Percentiles rank a stretch among this genome's conserved stretches.
phyloP scores from a whole-genome alignment of 2,329 filamentous ascomycete species.

The Venturia carpophila region DNA sequence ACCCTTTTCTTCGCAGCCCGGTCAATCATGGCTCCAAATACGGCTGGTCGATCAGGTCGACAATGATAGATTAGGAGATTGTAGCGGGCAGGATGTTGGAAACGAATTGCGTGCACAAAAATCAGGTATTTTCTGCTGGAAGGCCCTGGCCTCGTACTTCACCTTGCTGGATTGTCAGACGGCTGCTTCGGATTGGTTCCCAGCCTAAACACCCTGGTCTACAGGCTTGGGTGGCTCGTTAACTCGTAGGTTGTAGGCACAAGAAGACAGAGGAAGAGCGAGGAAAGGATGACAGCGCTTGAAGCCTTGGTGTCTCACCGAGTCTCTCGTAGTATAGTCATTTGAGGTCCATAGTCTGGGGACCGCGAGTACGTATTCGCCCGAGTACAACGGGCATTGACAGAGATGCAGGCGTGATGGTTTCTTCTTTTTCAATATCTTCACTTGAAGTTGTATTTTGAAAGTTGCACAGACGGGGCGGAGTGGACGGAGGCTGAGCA shows the following conservation, averaged over 20 bases:
- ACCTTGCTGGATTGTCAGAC: neutral
- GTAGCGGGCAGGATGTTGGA: neutral
- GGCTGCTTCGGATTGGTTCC: neutral
- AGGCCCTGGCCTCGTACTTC: neutral
- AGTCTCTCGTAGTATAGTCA: too few species aligned
- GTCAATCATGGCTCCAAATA: too few species aligned
- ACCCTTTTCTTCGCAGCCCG: too few species aligned
- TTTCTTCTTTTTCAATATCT: neutral
- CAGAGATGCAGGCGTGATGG: neutral
- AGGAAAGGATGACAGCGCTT: too few species aligned
- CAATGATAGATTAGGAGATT: neutral
- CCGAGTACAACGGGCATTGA: neutral
- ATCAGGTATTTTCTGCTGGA: neutral
- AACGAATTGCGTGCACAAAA: neutral
- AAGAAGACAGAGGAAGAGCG: neutral
- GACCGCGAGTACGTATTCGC: too few species aligned
- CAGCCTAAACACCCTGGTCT: neutral
- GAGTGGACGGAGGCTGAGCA: neutral
- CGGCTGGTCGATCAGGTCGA: neutral
- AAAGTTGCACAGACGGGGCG: too few species aligned
- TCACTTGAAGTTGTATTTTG: too few species aligned
- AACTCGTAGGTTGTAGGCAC: too few species aligned
- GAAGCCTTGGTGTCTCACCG: too few species aligned
- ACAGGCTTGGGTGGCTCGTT: too few species aligned
- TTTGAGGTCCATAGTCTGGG: too few species aligned